phyloP scores from a whole-genome alignment of 106 monocot species.

The Gastrodia elata region DNA sequence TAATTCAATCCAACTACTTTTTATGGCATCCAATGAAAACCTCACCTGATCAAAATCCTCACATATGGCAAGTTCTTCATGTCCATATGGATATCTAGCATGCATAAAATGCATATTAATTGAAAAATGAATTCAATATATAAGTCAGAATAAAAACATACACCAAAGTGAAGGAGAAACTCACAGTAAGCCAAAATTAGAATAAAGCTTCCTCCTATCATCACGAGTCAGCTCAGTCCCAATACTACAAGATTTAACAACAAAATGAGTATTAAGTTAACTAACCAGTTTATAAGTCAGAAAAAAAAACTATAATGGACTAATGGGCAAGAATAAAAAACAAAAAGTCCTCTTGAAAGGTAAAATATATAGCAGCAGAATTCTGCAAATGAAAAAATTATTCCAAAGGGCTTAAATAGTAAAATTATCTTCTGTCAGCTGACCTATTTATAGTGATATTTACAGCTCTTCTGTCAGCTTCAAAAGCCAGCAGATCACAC shows the following conservation, averaged over 20 bases:
- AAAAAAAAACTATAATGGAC: not conserved
- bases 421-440: not conserved
- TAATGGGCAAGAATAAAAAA: not conserved
- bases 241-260: constrained; percentile 52
- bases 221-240: constrained; percentile 96
- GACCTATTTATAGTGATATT: constrained; percentile 96
- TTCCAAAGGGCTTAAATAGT: not conserved
- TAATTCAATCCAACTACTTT: not conserved
- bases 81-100: constrained; percentile 85
- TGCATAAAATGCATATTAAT: not conserved
- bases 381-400: not conserved
- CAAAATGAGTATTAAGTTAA: not conserved
- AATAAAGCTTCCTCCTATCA: constrained; percentile 92
- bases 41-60: constrained; percentile 94
- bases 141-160: not conserved
- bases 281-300: not conserved
- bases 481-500: constrained; percentile 94
- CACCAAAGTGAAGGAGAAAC: constrained; percentile 7
- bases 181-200: constrained; percentile 89
- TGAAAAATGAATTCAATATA: not conserved
- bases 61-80: constrained; percentile 86
- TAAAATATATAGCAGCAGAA: not conserved
- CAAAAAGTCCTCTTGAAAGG: not conserved
- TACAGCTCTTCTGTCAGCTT: constrained; percentile 98
- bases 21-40: not conserved